Evolutionary conservation across 257 asterid genomes (phyloP), one percentile per base, ranked within the genome.

Genomic region (Nicotiana attenuata): DNA sequence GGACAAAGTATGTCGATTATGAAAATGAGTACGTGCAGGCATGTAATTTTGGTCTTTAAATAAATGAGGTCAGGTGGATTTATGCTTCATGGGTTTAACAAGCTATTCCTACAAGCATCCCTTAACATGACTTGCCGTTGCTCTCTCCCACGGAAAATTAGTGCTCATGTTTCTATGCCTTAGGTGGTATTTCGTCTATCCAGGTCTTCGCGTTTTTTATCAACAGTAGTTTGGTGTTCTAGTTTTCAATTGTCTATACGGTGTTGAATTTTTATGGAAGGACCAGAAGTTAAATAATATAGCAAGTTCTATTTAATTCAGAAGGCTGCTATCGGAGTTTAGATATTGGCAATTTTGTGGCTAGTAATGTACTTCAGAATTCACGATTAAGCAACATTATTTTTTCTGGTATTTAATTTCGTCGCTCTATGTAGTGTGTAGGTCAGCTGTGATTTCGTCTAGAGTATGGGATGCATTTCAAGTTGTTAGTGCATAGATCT

Each of bases 1-100:
- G 98, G 98, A 85, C 92, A 65, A 92, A 92, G 90, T 91, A 92
- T 71, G 98, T 93, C 3, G 98, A 93, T 88, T 87, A 90, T 65
- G 93, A 89, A 78, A 92, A 90, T 29, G 95, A 92, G 89, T 90
- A 87, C 75, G 92, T 92, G 79, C 93, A 90, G 88, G 90, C 92
- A 65, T 94, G 98, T 96, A 94, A 91, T 87, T 94, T 94, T 35
- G 94, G 97, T 80, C 88, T 91, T 75, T 94, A 81, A 88, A 77
- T 82, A 22, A 14, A 78, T 35, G 82, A 31, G 38, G n/a, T 38
- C 59, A 53, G 65, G 61, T 77, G 81, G 82, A 86, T 71, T 81
- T 60, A 52, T 84, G 87, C 86, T 81, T 80, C 83, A 83, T 38
- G 81, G 82, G 69, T 77, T 77, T 22, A 82, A 87, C 73, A 81